A percentile compares a stretch with the other conserved stretches of the same genome.
Conservation (phyloP, 768 basidiomycete species). For the Trametes punicea region DNA sequence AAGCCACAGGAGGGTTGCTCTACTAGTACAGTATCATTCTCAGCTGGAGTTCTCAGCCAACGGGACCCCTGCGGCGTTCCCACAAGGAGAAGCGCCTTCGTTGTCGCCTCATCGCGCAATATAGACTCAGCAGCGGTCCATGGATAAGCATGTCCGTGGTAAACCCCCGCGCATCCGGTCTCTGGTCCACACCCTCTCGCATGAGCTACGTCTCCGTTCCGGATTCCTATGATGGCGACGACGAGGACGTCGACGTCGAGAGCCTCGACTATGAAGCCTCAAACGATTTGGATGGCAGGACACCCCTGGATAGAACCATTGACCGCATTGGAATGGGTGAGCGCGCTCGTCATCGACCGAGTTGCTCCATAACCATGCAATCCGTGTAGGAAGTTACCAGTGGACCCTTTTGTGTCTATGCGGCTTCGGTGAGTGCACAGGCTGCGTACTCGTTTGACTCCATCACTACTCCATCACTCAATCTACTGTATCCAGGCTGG, state of each 20-base stretch:
- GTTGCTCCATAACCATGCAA: neutral
- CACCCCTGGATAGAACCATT: conserved; percentile 76
- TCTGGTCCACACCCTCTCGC: conserved; percentile 42
- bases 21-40: neutral
- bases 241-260: conserved; percentile 33
- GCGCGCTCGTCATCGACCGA: conserved; percentile 12
- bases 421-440: conserved; percentile 69
- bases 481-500: conserved; percentile 78
- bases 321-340: conserved; percentile 87
- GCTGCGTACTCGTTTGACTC: neutral
- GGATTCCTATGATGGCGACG: conserved; percentile 23
- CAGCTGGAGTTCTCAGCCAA: neutral
- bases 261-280: conserved; percentile 24
- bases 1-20: neutral
- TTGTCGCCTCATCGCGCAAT: neutral
- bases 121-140: conserved; percentile 17
- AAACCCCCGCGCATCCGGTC: conserved; percentile 44
- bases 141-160: conserved; percentile 16
- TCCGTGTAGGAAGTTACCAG: conserved; percentile 62
- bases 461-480: neutral
- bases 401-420: conserved; percentile 81
- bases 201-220: conserved; percentile 35
- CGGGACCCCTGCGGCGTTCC: neutral
- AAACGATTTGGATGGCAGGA: conserved; percentile 32
- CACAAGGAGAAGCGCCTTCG: conserved; percentile 3